phyloP scores from a whole-genome alignment of 306 rosid genomes.

The Medicago arabica region DNA sequence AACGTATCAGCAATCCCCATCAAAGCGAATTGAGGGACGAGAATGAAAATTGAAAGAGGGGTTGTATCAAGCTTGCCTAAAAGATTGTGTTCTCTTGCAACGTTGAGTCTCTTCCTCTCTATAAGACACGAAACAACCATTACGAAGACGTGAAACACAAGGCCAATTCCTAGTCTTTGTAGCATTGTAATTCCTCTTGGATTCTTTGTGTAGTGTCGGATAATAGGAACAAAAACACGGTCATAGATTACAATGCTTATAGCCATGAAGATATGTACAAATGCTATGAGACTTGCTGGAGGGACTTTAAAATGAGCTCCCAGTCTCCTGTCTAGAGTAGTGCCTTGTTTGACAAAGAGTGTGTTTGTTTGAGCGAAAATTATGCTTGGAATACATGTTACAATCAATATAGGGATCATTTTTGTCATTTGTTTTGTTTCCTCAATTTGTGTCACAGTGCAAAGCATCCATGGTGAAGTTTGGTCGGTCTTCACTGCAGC shows the following conservation, averaged over 20 bases:
- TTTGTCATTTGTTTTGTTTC: slow-evolving; percentile 88
- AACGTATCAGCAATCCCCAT: slow-evolving; percentile 71
- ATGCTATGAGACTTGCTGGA: slow-evolving; percentile 59
- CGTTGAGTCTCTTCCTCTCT: slow-evolving; percentile 64
- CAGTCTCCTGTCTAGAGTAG: slow-evolving; percentile 61
- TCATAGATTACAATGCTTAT: slow-evolving; percentile 64
- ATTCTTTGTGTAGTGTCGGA: slow-evolving; percentile 63
- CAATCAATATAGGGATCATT: slow-evolving; percentile 67
- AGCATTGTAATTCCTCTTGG: slow-evolving; percentile 88
- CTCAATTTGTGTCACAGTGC: slow-evolving; percentile 84
- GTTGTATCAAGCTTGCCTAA: slow-evolving; percentile 42
- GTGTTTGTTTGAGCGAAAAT: slow-evolving; percentile 34
- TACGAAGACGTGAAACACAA: slow-evolving; percentile 56
- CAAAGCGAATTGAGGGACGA: slow-evolving; percentile 78
- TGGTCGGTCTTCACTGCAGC: slow-evolving; percentile 56
- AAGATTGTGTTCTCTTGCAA: slow-evolving; percentile 50
- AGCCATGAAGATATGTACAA: slow-evolving; percentile 66
- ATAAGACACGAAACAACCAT: slow-evolving; percentile 56
- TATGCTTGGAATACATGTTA: slow-evolving; percentile 67
- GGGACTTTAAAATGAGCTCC: slow-evolving; percentile 73
- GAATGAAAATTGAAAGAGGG: slow-evolving; percentile 76
- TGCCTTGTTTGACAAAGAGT: slow-evolving; percentile 71
- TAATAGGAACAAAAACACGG: slow-evolving; percentile 55
- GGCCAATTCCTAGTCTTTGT: slow-evolving; percentile 77
- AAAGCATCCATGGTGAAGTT: slow-evolving; percentile 64